Base-by-base conservation (phyloP, 768 basidiomycete genomes). In the Xerocomellus chrysenteron region DNA sequence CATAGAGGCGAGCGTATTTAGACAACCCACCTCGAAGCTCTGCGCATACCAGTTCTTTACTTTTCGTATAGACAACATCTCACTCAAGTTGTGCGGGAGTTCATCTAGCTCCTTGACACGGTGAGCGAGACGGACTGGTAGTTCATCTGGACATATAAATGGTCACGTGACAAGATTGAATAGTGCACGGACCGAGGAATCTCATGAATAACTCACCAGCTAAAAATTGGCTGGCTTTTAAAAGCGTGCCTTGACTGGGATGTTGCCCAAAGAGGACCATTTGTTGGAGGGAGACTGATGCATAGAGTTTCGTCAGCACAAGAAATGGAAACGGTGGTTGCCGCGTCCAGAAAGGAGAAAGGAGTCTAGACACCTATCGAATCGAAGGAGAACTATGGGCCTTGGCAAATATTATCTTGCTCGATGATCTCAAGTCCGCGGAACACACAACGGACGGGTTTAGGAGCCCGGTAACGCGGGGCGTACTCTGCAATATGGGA, bases 41-140 rank as follows among this genome's bases (percentile, higher is more conserved):
- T 98, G 93, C 1, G 96, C 96, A 72, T 99, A 99, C 97, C 97
- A 99, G 66, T 96, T 88, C 77, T 94, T 95, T 57, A 99, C 92
- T 69, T 91, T 94, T 55, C 86, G 84, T 61, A 99, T 98, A 39
- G 89, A 90, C 0, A 88, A 85, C 96, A 97, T 97, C 45, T 83
- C 82, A 64, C 86, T 87, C 49, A 99, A 80, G 53, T 92, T 89
- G 74, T 98, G 91, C 0, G 97, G 97, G 4, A 99, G 81, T 62
- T 91, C 86, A 63, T 98, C 94, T 30, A 99, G 83, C 73, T 99
- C 97, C 70, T 94, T 94, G 21, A 96, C 95, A 30, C 97, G 84
- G 70, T 99, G 97, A 0, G 94, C 94, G 19, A 99, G 82, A 17
- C 97, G 86, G 5, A 99, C 90, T 0, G 96, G 97, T 0, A 99